phyloP scores from a whole-genome alignment of 164 flowering plant genomes.

The grape (Vitis vinifera) region ASM3070453v1 NC_081815.1:19055501-19056000 shows the following conservation, averaged over 20 bases:
- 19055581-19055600: constrained; percentile 19
- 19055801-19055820: constrained; percentile 79
- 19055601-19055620: constrained; percentile 18
- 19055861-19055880: constrained; percentile 45
- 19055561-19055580: constrained; percentile 21
- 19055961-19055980: constrained; percentile 76
- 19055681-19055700: not conserved
- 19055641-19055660: constrained; percentile 8
- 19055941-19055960: constrained; percentile 66
- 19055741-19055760: constrained; percentile 71
- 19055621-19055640: constrained; percentile 14
- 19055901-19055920: constrained; percentile 61
- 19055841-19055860: constrained; percentile 75
- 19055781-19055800: constrained; percentile 75
- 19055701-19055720: constrained; percentile 1
- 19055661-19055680: not conserved
- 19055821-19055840: constrained; percentile 39
- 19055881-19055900: constrained; percentile 69
- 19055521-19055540: not conserved
- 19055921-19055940: constrained; percentile 59
- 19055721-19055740: not conserved
- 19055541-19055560: constrained; percentile 4
- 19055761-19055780: constrained; percentile 85
- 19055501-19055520: no score
- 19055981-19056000: constrained; percentile 78